Evolutionary conservation across 2,329 filamentous ascomycete species (phyloP), one percentile per base, ranked within the genome.

Genomic region (Sporothrix protearum): DNA sequence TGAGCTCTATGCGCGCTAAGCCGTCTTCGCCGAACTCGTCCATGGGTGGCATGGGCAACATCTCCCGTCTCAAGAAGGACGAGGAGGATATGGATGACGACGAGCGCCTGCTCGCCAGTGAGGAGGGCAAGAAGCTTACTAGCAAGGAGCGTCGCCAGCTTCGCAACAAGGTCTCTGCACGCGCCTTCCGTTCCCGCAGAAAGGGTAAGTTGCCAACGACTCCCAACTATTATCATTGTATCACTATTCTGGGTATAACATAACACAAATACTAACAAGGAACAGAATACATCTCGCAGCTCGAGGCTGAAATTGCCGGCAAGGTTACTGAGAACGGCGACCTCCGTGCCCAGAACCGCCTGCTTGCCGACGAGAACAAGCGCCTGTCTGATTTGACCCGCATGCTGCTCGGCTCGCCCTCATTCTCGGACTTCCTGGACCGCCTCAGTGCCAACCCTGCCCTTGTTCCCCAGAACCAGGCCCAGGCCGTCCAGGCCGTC

Each of bases 21-120:
- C 84, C 87, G 16, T 81, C 84, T 7, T 83, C 85, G 4, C 81
- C 83, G 19, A 86, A 88, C 16, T 81, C 83, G 33, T 84, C 87
- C 66, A 84, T 86, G 33, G 82, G 80, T 45, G 79, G 85, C 14
- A 80, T 90, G n/a, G 85, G 89, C 71, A 91, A 93, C 79, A 87
- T 93, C 76, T 22, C 70, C 1, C 91, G 90, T 74, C 82, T 88
- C 74, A 94, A 91, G 86, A 98, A 98, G 86, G 94, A 97, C 59
- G 94, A 98, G 77, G 94, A 97, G 74, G 95, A 98, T 69, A 98
- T 99, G 95, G 96, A 99, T 77, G 95, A 97, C 80, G 96, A 98
- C 77, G 96, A 98, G 85, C 88, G 93, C 76, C 85, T 97, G 10
- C 85, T 97, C 28, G 93, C 93, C n/a, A 97, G 94, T 73, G 96